Percentiles rank a stretch among this genome's conserved stretches.
phyloP scores from a whole-genome alignment of 1,139 yeast genomes.

The Kodamaea anthophila region DNA sequence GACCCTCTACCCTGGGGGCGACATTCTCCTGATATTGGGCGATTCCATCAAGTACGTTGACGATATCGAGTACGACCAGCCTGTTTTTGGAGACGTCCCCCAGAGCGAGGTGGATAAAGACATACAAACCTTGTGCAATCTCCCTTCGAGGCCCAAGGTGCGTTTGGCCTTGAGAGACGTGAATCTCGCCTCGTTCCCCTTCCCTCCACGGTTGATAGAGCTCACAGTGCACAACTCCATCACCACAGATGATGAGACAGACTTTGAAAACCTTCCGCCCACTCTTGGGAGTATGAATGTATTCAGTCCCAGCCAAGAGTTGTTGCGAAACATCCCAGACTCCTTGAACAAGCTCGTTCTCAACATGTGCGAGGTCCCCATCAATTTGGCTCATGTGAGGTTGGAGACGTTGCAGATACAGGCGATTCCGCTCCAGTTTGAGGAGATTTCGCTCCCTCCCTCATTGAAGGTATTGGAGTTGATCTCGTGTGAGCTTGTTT shows the following conservation, averaged over 20 bases:
- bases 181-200: not conserved
- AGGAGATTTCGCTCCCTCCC: not conserved
- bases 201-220: not conserved
- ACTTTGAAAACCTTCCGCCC: not conserved
- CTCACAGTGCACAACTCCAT: not conserved
- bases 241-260: not conserved
- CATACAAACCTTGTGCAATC: not conserved
- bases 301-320: not conserved
- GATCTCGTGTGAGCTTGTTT: not conserved
- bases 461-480: not conserved
- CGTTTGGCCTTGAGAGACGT: not conserved
- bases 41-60: too few species aligned
- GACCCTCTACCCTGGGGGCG: not conserved
- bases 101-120: not conserved
- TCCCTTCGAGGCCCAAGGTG: not conserved
- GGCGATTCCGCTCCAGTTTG: not conserved
- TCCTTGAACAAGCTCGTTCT: not conserved
- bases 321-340: not conserved
- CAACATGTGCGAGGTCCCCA: not conserved
- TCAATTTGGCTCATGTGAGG: not conserved
- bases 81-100: not conserved
- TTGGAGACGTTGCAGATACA: not conserved
- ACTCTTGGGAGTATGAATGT: conserved; percentile 1
- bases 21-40: not conserved
- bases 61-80: not conserved